Base-by-base conservation (phyloP, 371 early-diverging fungal genomes). In the Smittium culicis region DNA sequence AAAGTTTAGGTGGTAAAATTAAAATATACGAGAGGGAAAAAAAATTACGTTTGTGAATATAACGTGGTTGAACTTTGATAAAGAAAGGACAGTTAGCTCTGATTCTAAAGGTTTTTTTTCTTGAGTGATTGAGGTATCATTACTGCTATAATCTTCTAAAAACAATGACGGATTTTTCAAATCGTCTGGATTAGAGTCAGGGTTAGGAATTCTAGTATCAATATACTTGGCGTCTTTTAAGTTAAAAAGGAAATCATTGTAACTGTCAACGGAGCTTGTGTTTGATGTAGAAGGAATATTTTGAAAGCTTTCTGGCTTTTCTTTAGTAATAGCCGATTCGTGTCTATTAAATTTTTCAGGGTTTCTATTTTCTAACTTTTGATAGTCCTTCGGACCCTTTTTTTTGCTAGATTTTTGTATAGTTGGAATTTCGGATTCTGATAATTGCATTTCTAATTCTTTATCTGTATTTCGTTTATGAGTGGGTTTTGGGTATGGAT, bases 51-150 rank as follows among this genome's bases (percentile, higher is more conserved):
- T 62, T 62, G 24, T 5, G n/a, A 27, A 34, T 2, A 62, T 62
- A 8, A 31, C 63, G n/a, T 62, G 63, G 33, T 62, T 62, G 33
- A 62, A 62, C 34, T 11, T 32, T 24, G 63, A 62, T 11, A 32
- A 24, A 24, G 63, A 27, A 58, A 75, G 57, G 64, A 66, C 69
- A 0, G 69, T 63, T 3, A 54, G 55, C 27, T 66, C 61, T 35
- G 66, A 66, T 20, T 58, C 34, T 8, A 24, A 30, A 24, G 33
- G 24, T 28, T 28, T n/a, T n/a, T n/a, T n/a, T n/a, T n/a, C n/a
- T n/a, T n/a, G n/a, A n/a, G n/a, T n/a, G n/a, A n/a, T n/a, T n/a
- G n/a, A n/a, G n/a, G n/a, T n/a, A n/a, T n/a, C n/a, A n/a, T n/a
- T n/a, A n/a, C n/a, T n/a, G n/a, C n/a, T n/a, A n/a, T n/a, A n/a